phyloP scores from a whole-genome alignment of 331 rosid species.

The Prunus yedoensis region DNA sequence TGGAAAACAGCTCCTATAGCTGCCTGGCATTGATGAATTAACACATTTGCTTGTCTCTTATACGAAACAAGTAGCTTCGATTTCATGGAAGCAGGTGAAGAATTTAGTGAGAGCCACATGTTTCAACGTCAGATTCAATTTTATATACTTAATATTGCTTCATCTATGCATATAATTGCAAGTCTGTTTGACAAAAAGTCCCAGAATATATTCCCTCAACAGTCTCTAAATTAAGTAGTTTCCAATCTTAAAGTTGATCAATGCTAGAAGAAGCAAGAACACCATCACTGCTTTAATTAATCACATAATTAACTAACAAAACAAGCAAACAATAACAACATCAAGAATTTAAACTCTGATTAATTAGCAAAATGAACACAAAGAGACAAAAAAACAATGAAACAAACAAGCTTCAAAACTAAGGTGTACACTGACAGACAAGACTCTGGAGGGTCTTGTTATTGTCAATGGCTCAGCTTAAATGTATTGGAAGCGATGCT shows the following conservation, averaged over 20 bases:
- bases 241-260: not conserved
- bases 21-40: not conserved
- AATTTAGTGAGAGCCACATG: not conserved
- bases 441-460: not conserved
- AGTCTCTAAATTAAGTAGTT: conserved; percentile 22
- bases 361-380: not conserved
- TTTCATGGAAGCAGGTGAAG: conserved; percentile 3
- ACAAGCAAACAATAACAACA: not conserved
- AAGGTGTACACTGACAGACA: not conserved
- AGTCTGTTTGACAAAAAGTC: not conserved
- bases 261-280: not conserved
- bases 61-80: conserved; percentile 32
- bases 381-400: not conserved
- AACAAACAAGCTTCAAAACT: not conserved
- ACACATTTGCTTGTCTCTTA: conserved; percentile 33
- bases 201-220: conserved; percentile 22
- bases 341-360: not conserved
- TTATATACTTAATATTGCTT: not conserved
- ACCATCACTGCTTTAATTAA: not conserved
- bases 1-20: not conserved
- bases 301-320: not conserved
- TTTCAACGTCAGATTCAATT: not conserved
- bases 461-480: not conserved
- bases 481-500: not conserved
- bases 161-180: not conserved